Evolutionary conservation across 345 rosid species (phyloP).

Genomic region (Gynandropsis gynandra): DNA sequence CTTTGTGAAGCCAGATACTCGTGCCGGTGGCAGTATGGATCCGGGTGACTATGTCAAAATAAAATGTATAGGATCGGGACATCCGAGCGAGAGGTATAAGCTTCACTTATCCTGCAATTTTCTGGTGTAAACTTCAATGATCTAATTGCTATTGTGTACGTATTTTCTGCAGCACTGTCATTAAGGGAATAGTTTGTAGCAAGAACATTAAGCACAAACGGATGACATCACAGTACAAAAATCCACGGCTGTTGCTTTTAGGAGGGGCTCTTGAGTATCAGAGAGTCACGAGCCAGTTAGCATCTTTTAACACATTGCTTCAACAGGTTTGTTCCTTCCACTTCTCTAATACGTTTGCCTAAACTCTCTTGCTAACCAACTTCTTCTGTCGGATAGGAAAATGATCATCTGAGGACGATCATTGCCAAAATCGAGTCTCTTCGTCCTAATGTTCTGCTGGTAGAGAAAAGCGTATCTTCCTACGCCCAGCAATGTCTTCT

Average conservation of each 20-base stretch:
- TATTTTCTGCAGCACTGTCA: slow-evolving; percentile 51
- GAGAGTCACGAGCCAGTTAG: slow-evolving; percentile 70
- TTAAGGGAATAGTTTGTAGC: slow-evolving; percentile 90
- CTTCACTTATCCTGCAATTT: not conserved
- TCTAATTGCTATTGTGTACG: not conserved
- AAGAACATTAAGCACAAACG: slow-evolving; percentile 98
- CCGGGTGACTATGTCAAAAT: slow-evolving; percentile 90
- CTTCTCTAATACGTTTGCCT: slow-evolving; percentile 6
- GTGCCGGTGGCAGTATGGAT: slow-evolving; percentile 99
- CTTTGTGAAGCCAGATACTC: slow-evolving; percentile 93
- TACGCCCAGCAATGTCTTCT: slow-evolving; percentile 74
- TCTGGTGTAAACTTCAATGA: not conserved
- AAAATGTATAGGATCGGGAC: slow-evolving; percentile 88
- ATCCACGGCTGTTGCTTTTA: slow-evolving; percentile 74
- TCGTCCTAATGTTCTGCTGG: slow-evolving; percentile 87
- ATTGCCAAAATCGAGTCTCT: slow-evolving; percentile 77
- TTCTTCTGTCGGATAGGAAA: slow-evolving; percentile 51
- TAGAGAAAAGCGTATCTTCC: slow-evolving; percentile 91
- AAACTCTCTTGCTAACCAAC: not conserved
- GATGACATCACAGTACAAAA: slow-evolving; percentile 94
- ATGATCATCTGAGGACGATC: slow-evolving; percentile 76
- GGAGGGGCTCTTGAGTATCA: slow-evolving; percentile 94
- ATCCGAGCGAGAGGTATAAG: slow-evolving; percentile 70
- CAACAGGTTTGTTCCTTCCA: slow-evolving; percentile 56
- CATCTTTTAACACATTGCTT: slow-evolving; percentile 76